A percentile compares a stretch with the other conserved stretches of the same genome.
phyloP scores from a whole-genome alignment of 208 protist genomes.

The Crithidia mellificae region DNA sequence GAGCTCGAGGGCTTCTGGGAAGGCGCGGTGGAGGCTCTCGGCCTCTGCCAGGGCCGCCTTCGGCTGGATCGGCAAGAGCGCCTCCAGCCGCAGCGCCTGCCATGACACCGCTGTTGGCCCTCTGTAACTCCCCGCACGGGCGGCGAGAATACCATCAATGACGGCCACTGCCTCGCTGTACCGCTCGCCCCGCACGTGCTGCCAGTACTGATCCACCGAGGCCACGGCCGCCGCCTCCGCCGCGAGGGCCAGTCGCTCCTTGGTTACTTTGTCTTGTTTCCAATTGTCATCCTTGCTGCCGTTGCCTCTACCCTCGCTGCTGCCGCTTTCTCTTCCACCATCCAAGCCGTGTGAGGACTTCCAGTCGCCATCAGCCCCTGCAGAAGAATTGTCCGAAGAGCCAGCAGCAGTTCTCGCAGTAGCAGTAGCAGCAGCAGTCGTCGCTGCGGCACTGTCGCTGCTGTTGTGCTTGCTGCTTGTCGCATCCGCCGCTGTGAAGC shows the following conservation, averaged over 20 bases:
- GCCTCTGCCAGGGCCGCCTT: constrained; percentile 42
- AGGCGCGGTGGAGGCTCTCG: constrained; percentile 35
- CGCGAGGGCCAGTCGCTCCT: constrained; percentile 36
- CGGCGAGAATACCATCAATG: constrained; percentile 37
- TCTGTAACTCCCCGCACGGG: constrained; percentile 17
- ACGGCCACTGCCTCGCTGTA: constrained; percentile 45
- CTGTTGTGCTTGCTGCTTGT: background rate
- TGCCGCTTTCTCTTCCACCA: no score
- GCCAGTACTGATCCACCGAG: constrained; percentile 53
- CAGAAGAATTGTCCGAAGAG: no score
- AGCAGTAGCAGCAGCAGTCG: no score
- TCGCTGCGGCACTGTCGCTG: no score
- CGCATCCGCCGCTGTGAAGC: background rate
- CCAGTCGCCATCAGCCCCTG: no score
- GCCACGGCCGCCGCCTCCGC: constrained; percentile 46
- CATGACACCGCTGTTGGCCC: constrained; percentile 48
- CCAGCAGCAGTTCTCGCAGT: no score
- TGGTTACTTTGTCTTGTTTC: constrained; percentile 1
- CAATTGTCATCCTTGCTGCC: no score
- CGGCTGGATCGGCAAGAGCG: constrained; percentile 52
- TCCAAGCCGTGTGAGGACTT: no score
- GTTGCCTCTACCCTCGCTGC: no score
- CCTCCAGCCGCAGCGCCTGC: constrained; percentile 55
- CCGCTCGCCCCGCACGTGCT: constrained; percentile 37
- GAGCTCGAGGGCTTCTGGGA: constrained; percentile 50